phyloP scores from a whole-genome alignment of 345 rosid species.

The Murraya paniculata region DNA sequence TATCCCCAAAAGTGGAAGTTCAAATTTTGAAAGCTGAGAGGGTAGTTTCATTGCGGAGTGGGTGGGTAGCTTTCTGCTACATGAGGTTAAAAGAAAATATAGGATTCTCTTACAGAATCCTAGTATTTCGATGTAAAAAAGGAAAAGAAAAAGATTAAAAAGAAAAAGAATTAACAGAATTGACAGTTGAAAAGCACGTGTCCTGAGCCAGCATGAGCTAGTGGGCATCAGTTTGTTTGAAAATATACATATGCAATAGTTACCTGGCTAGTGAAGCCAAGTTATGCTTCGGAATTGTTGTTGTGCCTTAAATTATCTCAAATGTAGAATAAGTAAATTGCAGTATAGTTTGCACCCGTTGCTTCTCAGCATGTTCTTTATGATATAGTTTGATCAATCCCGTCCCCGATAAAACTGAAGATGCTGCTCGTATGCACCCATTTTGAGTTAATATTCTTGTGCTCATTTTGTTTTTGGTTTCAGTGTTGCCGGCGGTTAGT shows the following conservation, averaged over 20 bases:
- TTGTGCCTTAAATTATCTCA: constrained; percentile 26
- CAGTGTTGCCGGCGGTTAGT: not conserved
- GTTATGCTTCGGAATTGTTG: constrained; percentile 6
- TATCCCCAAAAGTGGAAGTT: constrained; percentile 7
- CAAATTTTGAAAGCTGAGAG: constrained; percentile 35
- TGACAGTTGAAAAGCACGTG: constrained; percentile 18
- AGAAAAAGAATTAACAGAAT: not conserved
- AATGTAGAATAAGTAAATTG: constrained; percentile 17
- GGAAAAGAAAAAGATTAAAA: not conserved
- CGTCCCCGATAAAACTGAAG: not conserved
- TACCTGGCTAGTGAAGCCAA: constrained; percentile 5
- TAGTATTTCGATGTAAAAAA: constrained; percentile 26
- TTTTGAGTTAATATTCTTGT: not conserved
- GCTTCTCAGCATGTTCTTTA: not conserved
- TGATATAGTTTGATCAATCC: not conserved
- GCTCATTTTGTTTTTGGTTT: not conserved
- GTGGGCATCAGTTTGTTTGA: constrained; percentile 25
- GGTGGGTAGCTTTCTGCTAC: constrained; percentile 16
- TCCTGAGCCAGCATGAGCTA: constrained; percentile 12
- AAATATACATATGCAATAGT: constrained; percentile 20
- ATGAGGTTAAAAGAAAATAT: constrained; percentile 12
- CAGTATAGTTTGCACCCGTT: not conserved
- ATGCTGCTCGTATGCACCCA: not conserved
- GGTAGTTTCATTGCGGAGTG: constrained; percentile 21
- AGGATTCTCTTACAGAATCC: constrained; percentile 18